phyloP scores from a whole-genome alignment of 371 early-diverging fungal genomes.

The Mucor irregularis region DNA sequence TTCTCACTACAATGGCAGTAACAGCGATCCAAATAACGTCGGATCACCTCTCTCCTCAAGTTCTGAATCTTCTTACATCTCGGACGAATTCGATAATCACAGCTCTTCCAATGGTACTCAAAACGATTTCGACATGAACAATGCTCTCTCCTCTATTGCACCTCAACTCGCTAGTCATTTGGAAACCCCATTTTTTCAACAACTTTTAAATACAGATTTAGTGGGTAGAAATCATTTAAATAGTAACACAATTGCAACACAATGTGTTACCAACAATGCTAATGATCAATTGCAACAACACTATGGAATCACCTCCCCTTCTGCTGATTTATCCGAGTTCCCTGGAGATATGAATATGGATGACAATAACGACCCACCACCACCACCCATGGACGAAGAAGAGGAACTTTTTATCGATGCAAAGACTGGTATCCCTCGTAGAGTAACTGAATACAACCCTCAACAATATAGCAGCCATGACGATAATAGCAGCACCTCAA shows the following conservation, averaged over 20 bases:
- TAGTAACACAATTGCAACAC: not conserved
- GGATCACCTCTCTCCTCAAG: no score
- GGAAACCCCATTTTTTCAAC: slow-evolving; percentile 34
- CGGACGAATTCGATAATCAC: not conserved
- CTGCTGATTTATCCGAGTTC: no score
- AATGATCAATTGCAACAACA: not conserved
- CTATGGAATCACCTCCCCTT: no score
- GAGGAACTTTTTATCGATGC: slow-evolving; percentile 12
- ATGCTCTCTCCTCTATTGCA: slow-evolving; percentile 20
- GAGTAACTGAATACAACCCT: not conserved
- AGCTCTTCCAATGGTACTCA: not conserved
- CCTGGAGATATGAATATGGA: no score
- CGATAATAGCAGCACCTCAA: not conserved
- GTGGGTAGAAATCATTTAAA: slow-evolving; percentile 5
- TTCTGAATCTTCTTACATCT: not conserved
- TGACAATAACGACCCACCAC: not conserved
- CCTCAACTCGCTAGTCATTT: slow-evolving; percentile 38
- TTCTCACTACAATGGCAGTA: not conserved
- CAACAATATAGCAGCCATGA: not conserved
- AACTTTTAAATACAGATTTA: slow-evolving; percentile 27
- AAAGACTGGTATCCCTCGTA: slow-evolving; percentile 20
- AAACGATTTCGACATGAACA: not conserved
- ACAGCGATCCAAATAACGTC: no score
- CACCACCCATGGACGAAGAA: not conserved
- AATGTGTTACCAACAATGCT: not conserved